These are phyloP conservation scores for Phoma sp. DNA, from an alignment of 2,329 filamentous ascomycete species.

Conservation along the genomic window DNA sequence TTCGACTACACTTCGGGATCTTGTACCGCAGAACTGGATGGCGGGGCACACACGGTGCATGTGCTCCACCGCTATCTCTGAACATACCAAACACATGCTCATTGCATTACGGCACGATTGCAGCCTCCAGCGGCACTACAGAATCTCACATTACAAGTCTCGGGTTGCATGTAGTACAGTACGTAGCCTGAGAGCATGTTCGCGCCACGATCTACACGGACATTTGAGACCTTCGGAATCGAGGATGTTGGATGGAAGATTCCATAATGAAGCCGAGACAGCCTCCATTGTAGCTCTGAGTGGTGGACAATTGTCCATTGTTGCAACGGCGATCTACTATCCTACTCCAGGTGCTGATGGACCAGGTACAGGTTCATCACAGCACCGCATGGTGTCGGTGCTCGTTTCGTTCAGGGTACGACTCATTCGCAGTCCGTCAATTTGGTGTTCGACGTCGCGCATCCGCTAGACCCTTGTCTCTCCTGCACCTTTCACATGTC, in stretches of 20 bases:
- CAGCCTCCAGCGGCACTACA: neutral
- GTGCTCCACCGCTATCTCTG: slow-evolving; percentile 16
- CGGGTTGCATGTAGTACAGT: neutral
- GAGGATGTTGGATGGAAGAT: neutral
- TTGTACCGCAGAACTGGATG: neutral
- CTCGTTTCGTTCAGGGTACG: slow-evolving; percentile 13
- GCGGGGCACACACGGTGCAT: slow-evolving; percentile 5
- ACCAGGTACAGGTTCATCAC: neutral
- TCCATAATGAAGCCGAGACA: neutral
- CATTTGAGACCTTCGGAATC: neutral
- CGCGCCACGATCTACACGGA: neutral
- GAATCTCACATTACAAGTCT: neutral
- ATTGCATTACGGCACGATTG: slow-evolving; percentile 16
- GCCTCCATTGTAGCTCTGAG: neutral
- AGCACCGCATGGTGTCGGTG: neutral
- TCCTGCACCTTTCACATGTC: slow-evolving; percentile 23
- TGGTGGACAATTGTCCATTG: slow-evolving; percentile 4
- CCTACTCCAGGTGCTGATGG: neutral
- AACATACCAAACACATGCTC: slow-evolving; percentile 6
- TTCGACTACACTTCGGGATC: neutral
- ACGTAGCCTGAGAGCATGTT: neutral
- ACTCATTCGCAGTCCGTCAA: slow-evolving; percentile 15
- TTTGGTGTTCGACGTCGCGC: slow-evolving; percentile 22
- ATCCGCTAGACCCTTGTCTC: slow-evolving; percentile 22
- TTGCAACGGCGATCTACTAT: neutral